Evolutionary conservation across 1,284 basidiomycete species (phyloP).

Genomic region (Boletus subluridellus): DNA sequence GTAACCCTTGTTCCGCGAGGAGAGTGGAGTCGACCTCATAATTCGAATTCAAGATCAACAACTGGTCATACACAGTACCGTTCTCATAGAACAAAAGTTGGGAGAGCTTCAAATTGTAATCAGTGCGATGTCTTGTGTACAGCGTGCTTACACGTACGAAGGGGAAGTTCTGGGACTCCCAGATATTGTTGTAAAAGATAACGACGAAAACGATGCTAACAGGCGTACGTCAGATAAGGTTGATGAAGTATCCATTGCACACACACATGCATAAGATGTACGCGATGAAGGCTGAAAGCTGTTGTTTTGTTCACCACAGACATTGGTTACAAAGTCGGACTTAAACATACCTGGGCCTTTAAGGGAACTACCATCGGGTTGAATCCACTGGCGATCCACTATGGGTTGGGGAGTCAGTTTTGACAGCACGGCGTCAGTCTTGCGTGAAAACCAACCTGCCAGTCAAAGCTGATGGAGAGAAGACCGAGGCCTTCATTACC

Average conservation of each 20-base stretch:
- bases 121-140: not conserved
- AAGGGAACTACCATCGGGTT: constrained; percentile 48
- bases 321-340: not conserved
- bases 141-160: constrained; percentile 35
- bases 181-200: constrained; percentile 46
- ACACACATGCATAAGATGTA: constrained; percentile 46
- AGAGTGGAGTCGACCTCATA: constrained; percentile 45
- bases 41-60: constrained; percentile 46
- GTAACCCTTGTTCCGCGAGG: constrained; percentile 44
- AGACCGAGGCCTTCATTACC: constrained; percentile 58
- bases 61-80: constrained; percentile 47
- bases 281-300: constrained; percentile 43
- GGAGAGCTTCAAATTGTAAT: constrained; percentile 35
- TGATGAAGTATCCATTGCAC: not conserved
- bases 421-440: not conserved
- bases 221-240: constrained; percentile 1
- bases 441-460: constrained; percentile 36
- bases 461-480: constrained; percentile 54
- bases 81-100: constrained; percentile 52
- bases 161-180: constrained; percentile 47
- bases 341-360: constrained; percentile 35
- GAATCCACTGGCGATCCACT: constrained; percentile 42
- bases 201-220: constrained; percentile 41
- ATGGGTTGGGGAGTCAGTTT: constrained; percentile 14
- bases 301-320: not conserved